Percentiles rank a stretch among this genome's conserved stretches.
Conservation (phyloP, 176 grass and related monocot species). For the Puccinellia tenuiflora region DNA sequence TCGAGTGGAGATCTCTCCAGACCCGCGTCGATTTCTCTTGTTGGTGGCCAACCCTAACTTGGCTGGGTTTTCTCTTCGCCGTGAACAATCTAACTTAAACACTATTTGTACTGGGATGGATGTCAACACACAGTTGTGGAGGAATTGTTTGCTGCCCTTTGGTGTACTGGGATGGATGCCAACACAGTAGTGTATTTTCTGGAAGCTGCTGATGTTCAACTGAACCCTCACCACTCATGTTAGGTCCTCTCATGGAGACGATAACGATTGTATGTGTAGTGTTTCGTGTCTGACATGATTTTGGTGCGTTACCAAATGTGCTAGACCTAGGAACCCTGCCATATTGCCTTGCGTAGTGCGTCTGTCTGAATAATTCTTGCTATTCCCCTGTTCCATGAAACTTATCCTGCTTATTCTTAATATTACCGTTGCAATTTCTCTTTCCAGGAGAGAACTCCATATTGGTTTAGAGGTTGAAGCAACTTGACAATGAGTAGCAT, state of each 20-base stretch:
- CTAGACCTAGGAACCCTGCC: neutral
- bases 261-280: neutral
- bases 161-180: no score
- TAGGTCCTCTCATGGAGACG: neutral
- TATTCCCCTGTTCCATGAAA: neutral
- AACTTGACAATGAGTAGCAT: slow-evolving; percentile 68
- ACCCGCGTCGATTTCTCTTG: neutral
- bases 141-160: neutral
- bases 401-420: neutral
- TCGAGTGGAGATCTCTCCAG: neutral
- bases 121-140: neutral
- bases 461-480: neutral
- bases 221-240: neutral
- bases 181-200: neutral
- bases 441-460: neutral
- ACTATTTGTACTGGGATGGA: neutral
- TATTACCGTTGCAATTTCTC: neutral
- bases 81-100: neutral
- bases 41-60: neutral
- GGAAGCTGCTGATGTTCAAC: neutral
- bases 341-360: neutral
- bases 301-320: neutral
- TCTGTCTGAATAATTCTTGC: neutral
- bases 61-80: neutral
- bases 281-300: neutral